Base-by-base conservation (phyloP, 345 rosid species). In the Bruguiera gymnorhiza region DNA sequence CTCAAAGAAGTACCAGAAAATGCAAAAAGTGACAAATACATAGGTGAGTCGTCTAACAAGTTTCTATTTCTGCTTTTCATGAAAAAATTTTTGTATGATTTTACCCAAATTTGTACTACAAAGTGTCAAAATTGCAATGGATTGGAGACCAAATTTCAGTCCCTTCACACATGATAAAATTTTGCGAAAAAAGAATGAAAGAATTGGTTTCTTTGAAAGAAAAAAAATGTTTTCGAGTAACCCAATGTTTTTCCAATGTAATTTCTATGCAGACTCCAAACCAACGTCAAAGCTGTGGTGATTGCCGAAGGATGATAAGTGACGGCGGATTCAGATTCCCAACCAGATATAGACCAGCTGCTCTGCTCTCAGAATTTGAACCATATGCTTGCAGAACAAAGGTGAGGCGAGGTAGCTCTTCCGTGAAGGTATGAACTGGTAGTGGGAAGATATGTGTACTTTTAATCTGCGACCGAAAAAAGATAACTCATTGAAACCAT, bases 111-210 rank as follows among this genome's bases (percentile, higher is more conserved):
- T 57, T 62, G 52, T 50, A 66, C 36, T 37, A 27, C 63, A 23
- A 37, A 20, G 7, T 16, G 20, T 60, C 48, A 67, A 75, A 48
- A 60, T 21, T 30, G 66, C 31, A 67, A 73, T 69, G 70, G 60
- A 29, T 26, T 20, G 5, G 66, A 72, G 55, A 75, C 72, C 63
- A 60, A 57, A 62, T 62, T 69, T 57, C 55, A 26, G 43, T 36
- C 36, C 60, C 62, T 64, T 43, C 29, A 50, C 53, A 55, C 27
- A 34, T 53, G 52, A 61, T 56, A 39, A 29, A 76, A 23, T 61
- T 31, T 23, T 58, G 37, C 7, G 24, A 24, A 36, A 36, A 79
- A 76, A 70, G 72, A 75, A 79, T 76, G 54, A 65, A 81, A 53
- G 46, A 75, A 75, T 4, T 23, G 18, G 56, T 21, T 60, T 68